These are phyloP conservation scores for Ustilago sp. DNA, from an alignment of 1,284 basidiomycete species.

Conservation along the genomic window DNA sequence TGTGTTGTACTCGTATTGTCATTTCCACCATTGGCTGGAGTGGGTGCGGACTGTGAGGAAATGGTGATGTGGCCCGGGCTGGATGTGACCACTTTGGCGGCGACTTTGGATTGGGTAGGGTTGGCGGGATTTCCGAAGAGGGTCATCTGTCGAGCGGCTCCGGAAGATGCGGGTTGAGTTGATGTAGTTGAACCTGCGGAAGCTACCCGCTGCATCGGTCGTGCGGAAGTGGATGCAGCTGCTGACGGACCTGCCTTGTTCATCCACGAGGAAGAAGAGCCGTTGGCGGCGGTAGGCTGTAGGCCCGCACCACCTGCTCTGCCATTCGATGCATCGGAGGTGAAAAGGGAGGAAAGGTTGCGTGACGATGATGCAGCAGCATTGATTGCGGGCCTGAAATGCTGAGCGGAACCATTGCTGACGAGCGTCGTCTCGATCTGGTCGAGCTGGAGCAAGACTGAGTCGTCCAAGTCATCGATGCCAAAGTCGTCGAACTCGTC, in stretches of 20 bases:
- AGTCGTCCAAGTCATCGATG: constrained; percentile 35
- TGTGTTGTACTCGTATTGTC: constrained; percentile 1
- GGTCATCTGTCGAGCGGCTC: constrained; percentile 35
- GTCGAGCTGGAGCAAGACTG: constrained; percentile 28
- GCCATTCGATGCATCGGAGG: constrained; percentile 6
- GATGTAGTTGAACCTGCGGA: constrained; percentile 20
- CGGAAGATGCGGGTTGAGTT: constrained; percentile 30
- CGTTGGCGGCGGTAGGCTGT: constrained; percentile 2
- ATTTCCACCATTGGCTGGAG: not conserved
- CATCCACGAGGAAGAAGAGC: constrained; percentile 2
- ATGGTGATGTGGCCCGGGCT: constrained; percentile 45
- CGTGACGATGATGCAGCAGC: constrained; percentile 1
- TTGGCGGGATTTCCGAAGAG: constrained; percentile 38
- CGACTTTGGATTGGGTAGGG: constrained; percentile 10
- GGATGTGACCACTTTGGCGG: constrained; percentile 26
- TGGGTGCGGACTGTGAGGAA: constrained; percentile 39
- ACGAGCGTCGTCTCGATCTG: constrained; percentile 47
- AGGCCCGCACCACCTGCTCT: constrained; percentile 11
- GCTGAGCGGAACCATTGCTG: constrained; percentile 7
- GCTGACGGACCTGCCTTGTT: constrained; percentile 16
- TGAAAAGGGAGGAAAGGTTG: constrained; percentile 20
- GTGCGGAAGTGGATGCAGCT: constrained; percentile 22
- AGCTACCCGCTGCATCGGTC: constrained; percentile 23
- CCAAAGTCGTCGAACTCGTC: constrained; percentile 56
- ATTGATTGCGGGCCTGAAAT: not conserved